Evolutionary conservation across 306 rosid species (phyloP).

Genomic region (Corylus heterophylla): DNA sequence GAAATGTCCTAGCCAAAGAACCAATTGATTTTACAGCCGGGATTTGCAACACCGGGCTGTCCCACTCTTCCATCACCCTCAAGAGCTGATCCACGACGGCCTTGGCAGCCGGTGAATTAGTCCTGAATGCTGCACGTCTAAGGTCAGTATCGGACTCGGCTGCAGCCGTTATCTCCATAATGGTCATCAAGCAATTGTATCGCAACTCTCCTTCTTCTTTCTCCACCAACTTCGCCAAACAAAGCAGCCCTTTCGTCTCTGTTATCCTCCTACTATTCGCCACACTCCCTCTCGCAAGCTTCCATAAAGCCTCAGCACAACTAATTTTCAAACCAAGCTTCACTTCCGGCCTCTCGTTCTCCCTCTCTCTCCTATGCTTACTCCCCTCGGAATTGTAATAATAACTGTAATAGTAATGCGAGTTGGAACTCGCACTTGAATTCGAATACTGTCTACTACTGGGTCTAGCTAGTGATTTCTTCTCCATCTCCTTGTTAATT

Average conservation of each 20-base stretch:
- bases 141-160: conserved; percentile 73
- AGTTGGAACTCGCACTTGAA: conserved; percentile 36
- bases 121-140: conserved; percentile 67
- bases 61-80: conserved; percentile 56
- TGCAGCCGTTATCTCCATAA: conserved; percentile 68
- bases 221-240: conserved; percentile 78
- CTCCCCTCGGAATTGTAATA: conserved; percentile 42
- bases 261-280: conserved; percentile 66
- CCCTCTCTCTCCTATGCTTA: conserved; percentile 71
- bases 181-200: conserved; percentile 68
- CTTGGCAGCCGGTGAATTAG: conserved; percentile 70
- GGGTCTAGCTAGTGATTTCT: conserved; percentile 21
- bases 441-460: conserved; percentile 17
- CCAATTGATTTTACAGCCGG: conserved; percentile 71
- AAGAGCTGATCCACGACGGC: conserved; percentile 79
- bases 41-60: conserved; percentile 51
- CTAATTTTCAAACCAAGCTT: conserved; percentile 62
- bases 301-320: conserved; percentile 77
- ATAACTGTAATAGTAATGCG: conserved; percentile 1
- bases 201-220: conserved; percentile 71
- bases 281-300: conserved; percentile 70
- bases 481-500: conserved; percentile 65
- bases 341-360: conserved; percentile 59
- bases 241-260: conserved; percentile 81
- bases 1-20: conserved; percentile 79